phyloP scores from a whole-genome alignment of 352 stramenopile genomes.

The Thalassiosira ordinaria region DNA sequence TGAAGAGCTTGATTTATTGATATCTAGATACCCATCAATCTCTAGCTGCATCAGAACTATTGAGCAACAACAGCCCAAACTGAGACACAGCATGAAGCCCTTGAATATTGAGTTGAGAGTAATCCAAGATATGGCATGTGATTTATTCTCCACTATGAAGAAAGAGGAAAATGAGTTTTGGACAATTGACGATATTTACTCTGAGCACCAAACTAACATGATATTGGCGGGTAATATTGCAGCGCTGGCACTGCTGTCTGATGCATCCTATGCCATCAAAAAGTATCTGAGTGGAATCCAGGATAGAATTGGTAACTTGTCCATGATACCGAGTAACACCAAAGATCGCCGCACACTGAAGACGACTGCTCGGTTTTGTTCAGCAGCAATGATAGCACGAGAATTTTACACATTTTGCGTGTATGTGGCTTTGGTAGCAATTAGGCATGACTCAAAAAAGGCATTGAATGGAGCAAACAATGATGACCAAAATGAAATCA shows the following conservation, averaged over 20 bases:
- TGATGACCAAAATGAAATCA: neutral
- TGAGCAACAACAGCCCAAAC: constrained; percentile 21
- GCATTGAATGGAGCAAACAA: neutral
- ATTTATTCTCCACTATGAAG: constrained; percentile 25
- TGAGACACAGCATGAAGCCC: constrained; percentile 5
- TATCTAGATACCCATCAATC: constrained; percentile 27
- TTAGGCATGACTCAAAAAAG: neutral
- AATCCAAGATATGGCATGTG: constrained; percentile 13
- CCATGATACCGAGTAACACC: constrained; percentile 12
- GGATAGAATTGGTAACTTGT: constrained; percentile 23
- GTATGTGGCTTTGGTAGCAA: constrained; percentile 31
- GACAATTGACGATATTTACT: constrained; percentile 29
- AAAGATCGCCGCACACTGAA: constrained; percentile 38
- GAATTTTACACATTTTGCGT: constrained; percentile 36
- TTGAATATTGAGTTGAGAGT: constrained; percentile 19
- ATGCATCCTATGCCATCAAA: constrained; percentile 55
- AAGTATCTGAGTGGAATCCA: constrained; percentile 23
- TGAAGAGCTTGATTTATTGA: constrained; percentile 15
- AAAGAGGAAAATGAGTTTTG: constrained; percentile 4
- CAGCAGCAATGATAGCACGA: constrained; percentile 14
- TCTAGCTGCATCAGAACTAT: constrained; percentile 19
- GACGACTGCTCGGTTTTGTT: constrained; percentile 22
- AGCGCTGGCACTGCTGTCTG: constrained; percentile 60
- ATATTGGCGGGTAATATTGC: constrained; percentile 38
- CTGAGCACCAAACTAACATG: constrained; percentile 34